These are phyloP conservation scores for Solanum etuberosum DNA, from an alignment of 257 asterid genomes.

Conservation along the genomic window DNA sequence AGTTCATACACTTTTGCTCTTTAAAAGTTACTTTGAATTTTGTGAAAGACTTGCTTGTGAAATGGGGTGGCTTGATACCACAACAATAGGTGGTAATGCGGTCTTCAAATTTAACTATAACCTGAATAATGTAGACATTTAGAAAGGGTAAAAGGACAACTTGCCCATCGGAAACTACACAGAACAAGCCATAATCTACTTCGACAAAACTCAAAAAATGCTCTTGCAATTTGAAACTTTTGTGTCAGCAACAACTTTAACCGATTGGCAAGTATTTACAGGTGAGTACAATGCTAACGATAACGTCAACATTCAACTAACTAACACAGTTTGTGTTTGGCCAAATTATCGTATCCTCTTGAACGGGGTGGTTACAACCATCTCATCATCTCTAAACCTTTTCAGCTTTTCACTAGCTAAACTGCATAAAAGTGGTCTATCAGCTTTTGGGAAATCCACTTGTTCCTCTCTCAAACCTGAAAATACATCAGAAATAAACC, in stretches of 20 bases:
- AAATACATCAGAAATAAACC: neutral
- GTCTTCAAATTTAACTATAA: neutral
- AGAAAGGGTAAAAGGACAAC: neutral
- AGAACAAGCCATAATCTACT: neutral
- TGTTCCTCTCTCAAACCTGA: constrained; percentile 18
- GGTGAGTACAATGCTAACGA: neutral
- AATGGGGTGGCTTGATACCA: neutral
- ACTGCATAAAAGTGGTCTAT: constrained; percentile 21
- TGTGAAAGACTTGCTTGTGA: neutral
- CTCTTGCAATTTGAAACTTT: neutral
- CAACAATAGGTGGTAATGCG: neutral
- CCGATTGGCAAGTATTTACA: neutral
- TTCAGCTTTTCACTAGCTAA: constrained; percentile 17
- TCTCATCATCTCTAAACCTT: constrained; percentile 39
- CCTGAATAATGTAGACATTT: neutral
- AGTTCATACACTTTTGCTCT: neutral
- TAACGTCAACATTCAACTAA: neutral
- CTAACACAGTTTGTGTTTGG: neutral
- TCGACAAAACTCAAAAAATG: neutral
- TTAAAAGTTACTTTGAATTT: neutral
- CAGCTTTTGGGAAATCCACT: neutral
- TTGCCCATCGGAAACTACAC: neutral
- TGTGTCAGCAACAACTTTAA: neutral
- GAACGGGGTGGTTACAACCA: constrained; percentile 15
- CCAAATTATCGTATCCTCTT: constrained; percentile 28